A percentile compares a stretch with the other conserved stretches of the same genome.
Conservation (phyloP, 371 early-diverging fungal genomes). For the Dichotomocladium elegans region DNA sequence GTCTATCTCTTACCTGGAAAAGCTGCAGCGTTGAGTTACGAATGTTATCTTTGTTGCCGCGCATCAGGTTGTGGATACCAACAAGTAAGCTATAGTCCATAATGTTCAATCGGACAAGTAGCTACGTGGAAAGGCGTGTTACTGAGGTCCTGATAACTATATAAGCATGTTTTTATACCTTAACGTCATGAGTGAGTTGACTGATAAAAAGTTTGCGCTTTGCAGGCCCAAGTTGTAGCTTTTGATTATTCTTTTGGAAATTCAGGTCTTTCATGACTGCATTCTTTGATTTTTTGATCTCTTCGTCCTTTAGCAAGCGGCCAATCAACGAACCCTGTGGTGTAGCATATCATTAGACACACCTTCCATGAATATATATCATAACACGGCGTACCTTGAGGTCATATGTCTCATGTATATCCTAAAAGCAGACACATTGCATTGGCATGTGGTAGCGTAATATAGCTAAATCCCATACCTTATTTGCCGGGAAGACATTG, state of each 20-base stretch:
- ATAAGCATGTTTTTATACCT: constrained; percentile 37
- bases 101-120: constrained; percentile 79
- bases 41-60: constrained; percentile 86
- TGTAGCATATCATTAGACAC: background rate
- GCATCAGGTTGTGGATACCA: constrained; percentile 84
- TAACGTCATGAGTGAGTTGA: constrained; percentile 86
- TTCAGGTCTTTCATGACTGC: constrained; percentile 95
- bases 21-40: constrained; percentile 85
- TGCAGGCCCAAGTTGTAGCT: constrained; percentile 80
- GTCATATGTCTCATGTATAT: constrained; percentile 96
- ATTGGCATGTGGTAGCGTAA: background rate
- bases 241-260: constrained; percentile 77
- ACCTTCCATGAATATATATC: background rate
- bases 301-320: constrained; percentile 74
- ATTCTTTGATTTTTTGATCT: constrained; percentile 71
- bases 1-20: constrained; percentile 52
- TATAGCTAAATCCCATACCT: constrained; percentile 15
- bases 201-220: constrained; percentile 79
- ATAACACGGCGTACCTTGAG: constrained; percentile 63
- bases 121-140: constrained; percentile 36
- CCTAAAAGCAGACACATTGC: constrained; percentile 25
- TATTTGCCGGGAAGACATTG: constrained; percentile 94
- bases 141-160: too few species aligned
- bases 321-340: constrained; percentile 77
- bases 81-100: constrained; percentile 90